Conservation (phyloP, 108 stramenopile species). For the Skeletonema tropicum region DNA sequence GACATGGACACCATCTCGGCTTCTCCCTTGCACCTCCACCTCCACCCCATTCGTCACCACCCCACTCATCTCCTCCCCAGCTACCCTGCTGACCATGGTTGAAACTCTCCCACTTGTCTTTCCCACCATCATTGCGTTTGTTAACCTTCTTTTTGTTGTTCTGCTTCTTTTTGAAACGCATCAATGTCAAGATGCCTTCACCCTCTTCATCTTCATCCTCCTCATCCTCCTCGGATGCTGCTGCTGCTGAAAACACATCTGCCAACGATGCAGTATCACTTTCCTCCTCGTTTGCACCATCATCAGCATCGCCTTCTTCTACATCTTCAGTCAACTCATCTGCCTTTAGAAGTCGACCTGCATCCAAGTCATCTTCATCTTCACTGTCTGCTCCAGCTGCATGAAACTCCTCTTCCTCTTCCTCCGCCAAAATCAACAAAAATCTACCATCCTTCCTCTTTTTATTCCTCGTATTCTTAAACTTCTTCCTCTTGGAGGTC, state of each 20-base stretch:
- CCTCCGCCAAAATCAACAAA: not conserved
- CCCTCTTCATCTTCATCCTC: not conserved
- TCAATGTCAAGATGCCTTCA: not conserved
- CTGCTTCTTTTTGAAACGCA: constrained; percentile 1
- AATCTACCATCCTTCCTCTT: not conserved
- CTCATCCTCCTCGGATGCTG: no score
- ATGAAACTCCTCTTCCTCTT: not conserved
- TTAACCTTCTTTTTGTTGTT: not conserved
- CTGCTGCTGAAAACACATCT: not conserved
- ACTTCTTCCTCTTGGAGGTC: not conserved
- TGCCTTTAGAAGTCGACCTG: not conserved
- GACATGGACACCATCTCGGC: not conserved
- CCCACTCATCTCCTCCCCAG: not conserved
- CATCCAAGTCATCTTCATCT: not conserved
- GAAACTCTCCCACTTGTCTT: no score
- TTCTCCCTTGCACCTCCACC: not conserved
- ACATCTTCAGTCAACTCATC: no score
- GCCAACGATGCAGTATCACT: not conserved
- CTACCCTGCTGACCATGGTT: not conserved
- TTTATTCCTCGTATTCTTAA: not conserved
- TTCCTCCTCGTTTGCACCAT: not conserved
- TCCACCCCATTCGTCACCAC: not conserved
- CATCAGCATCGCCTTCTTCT: no score
- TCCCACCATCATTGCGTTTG: not conserved
- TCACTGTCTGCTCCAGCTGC: not conserved